Evolutionary conservation across 2,329 filamentous ascomycete genomes (phyloP), one percentile per base, ranked within the genome.

Genomic region (Grosmannia huntii): DNA sequence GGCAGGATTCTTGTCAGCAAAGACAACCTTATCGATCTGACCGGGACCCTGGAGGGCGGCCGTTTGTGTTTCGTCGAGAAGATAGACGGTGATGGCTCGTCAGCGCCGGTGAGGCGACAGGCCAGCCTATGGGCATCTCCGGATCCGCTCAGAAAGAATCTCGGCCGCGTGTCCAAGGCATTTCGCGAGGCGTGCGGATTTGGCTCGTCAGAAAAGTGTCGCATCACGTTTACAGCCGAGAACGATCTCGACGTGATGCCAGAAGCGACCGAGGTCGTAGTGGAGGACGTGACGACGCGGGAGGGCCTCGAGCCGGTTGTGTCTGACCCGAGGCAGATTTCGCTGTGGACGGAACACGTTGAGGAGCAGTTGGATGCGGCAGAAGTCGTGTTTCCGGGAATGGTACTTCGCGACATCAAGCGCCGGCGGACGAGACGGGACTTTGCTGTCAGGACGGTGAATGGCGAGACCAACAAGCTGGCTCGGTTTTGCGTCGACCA

Each of bases 131-230:
- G 56, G 46, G 55, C 41, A 1, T 48, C 60, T 1, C 60, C 59
- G 0, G 59, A 63, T n/a, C 46, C 55, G 5, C 57, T 64, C 21
- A 68, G 67, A 55, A 66, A 65, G 63, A 65, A 62, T 21, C 60
- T 67, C 14, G 68, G 64, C 46, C 60, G 91, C 75, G 82, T 89
- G 74, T 85, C 88, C 25, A 85, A 88, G 62, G 76, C 82, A 6
- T 82, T 95, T 57, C 85, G 88, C 62, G 85, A 87, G 41, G 79
- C 82, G 7, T 87, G 87, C 63, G 82, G 82, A 1, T 80, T 95
- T 64, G 85, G 86, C 61, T 75, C 94, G 4, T 84, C 83, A 19
- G 87, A 90, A 54, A 79, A 83, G 55, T 73, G 80, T 38, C 71
- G 71, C 38, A 75, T 95, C 53, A 76, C 78, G 9, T 74, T 53